Percentiles rank a stretch among this genome's conserved stretches.
These are phyloP conservation scores for Brasenia schreberi DNA, from an alignment of 164 flowering plant species.

Conservation along the genomic window DNA sequence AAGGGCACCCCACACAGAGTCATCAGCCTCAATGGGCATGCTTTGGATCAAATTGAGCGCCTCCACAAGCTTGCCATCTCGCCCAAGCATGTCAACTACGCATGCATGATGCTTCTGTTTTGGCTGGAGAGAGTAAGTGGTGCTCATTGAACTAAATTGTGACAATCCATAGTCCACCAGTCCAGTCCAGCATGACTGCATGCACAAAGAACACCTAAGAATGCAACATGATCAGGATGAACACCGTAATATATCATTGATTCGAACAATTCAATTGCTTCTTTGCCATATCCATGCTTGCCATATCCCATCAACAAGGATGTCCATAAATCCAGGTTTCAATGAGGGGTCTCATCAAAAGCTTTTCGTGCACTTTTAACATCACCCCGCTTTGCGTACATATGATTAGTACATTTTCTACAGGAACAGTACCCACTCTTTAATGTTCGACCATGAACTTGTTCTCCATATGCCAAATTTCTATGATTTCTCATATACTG, in stretches of 20 bases:
- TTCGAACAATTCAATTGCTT: constrained; percentile 58
- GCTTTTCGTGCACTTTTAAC: constrained; percentile 31
- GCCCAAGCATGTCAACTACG: constrained; percentile 77
- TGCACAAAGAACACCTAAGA: constrained; percentile 60
- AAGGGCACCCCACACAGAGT: constrained; percentile 74
- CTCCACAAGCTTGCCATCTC: constrained; percentile 62
- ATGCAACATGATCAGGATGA: constrained; percentile 47
- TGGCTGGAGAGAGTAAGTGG: constrained; percentile 27
- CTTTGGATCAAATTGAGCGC: constrained; percentile 47
- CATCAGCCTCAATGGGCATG: constrained; percentile 68
- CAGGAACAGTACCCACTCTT: constrained; percentile 38
- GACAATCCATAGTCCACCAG: constrained; percentile 63
- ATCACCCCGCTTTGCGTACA: constrained; percentile 88
- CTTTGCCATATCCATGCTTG: constrained; percentile 66
- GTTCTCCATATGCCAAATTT: constrained; percentile 48
- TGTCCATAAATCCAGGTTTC: constrained; percentile 74
- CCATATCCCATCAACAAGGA: constrained; percentile 90
- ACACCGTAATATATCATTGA: constrained; percentile 51
- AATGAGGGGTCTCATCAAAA: constrained; percentile 32
- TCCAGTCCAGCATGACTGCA: constrained; percentile 84
- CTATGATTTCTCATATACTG: constrained; percentile 62
- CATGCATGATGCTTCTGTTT: constrained; percentile 68
- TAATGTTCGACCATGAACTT: constrained; percentile 51
- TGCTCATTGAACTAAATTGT: constrained; percentile 38
- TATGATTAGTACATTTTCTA: constrained; percentile 64